Evolutionary conservation across 768 basidiomycete species (phyloP).

Genomic region (Royoungia palumana): DNA sequence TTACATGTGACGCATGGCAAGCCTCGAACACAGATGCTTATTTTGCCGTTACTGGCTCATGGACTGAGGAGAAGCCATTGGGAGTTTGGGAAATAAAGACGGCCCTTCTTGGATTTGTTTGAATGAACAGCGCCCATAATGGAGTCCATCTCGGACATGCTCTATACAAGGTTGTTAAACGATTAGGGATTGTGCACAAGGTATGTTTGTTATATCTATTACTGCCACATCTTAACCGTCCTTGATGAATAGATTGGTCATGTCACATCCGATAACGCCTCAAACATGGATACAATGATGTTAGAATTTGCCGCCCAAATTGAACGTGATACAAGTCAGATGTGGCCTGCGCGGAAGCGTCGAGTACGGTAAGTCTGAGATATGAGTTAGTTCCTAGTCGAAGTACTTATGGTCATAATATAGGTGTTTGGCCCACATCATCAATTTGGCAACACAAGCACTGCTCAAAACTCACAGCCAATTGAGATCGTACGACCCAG

Average conservation of each 20-base stretch:
- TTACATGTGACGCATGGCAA: slow-evolving; percentile 8
- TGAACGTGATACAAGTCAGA: background rate
- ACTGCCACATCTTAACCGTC: too few species aligned
- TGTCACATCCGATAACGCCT: slow-evolving; percentile 38
- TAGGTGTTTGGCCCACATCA: background rate
- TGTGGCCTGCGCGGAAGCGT: background rate
- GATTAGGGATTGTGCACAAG: slow-evolving; percentile 29
- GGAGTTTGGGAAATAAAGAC: slow-evolving; percentile 1
- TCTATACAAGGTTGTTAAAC: slow-evolving; percentile 33
- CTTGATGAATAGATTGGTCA: too few species aligned
- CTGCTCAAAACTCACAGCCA: too few species aligned
- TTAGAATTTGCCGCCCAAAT: slow-evolving; percentile 18
- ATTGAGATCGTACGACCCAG: too few species aligned
- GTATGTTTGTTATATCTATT: too few species aligned
- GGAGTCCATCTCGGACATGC: slow-evolving; percentile 37
- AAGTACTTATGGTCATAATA: too few species aligned
- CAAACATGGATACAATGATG: slow-evolving; percentile 38
- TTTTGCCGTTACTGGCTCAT: background rate
- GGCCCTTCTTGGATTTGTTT: slow-evolving; percentile 34
- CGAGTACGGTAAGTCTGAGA: background rate
- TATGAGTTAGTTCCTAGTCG: too few species aligned
- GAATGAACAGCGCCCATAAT: slow-evolving; percentile 38
- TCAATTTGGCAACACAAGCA: background rate
- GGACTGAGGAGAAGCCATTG: background rate
- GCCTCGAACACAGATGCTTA: background rate